Base-by-base conservation (phyloP, 768 basidiomycete species). In the Mycena epipterygia region DNA sequence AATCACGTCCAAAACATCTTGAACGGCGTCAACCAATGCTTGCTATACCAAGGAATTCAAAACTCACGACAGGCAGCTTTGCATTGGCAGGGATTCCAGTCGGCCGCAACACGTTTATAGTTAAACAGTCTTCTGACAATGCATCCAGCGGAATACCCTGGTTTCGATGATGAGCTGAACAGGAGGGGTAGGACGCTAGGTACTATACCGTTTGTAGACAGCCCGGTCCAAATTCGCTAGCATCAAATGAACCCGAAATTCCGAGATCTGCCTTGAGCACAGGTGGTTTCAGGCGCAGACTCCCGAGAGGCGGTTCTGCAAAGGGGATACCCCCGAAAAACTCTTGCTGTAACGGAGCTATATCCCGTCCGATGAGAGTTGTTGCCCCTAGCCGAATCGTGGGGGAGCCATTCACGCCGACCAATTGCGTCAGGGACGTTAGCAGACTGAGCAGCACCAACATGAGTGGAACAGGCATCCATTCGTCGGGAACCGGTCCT, bases 81-180 rank as follows among this genome's bases (percentile, higher is more conserved):
- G 80, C 79, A 53, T 74, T 71, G 1, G 74, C 12, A 7, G 65
- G 42, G 14, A 78, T 68, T 13, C 83, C 83, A 0, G 84, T 80
- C 0, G 90, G 89, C 23, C 88, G 81, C 62, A 87, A 89, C 5
- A 91, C 79, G 73, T 91, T 90, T 64, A 91, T 81, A 29, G 88
- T 89, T 51, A 91, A 77, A 75, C 89, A 91, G 64, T 91, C 89
- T 75, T 91, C 90, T 23, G 88, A 88, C 44, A 78, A 84, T 74
- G 33, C 78, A 72, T 67, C 82, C 76, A 65, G 79, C 76, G 66
- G 77, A 49, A 73, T 81, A 76, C 56, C 81, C 85, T 71, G 35
- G 74, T 39, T 33, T 29, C 30, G 32, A 21, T 25, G n/a, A 51
- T 37, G 53, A 37, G 32, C 48, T 37, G 21, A 30, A 4, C 17